Conservation (phyloP, 441 rosid species). For the Lagerstroemia fauriei region DNA sequence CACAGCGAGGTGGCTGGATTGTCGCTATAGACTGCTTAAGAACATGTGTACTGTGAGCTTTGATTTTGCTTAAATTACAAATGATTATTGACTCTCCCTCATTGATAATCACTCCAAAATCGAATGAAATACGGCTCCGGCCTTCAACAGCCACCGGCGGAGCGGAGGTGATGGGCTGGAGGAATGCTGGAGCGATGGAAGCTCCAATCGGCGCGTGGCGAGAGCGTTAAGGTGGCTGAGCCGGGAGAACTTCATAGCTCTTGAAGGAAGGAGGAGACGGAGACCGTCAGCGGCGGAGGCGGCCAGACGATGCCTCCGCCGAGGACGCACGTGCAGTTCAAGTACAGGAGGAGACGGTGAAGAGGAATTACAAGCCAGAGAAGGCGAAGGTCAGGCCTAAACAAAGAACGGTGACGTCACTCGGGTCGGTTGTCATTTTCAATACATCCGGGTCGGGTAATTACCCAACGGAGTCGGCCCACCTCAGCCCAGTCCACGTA, state of each 20-base stretch:
- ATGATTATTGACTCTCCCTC: too few relatives aligned
- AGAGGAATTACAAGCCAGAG: conserved; percentile 55
- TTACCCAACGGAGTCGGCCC: too few relatives aligned
- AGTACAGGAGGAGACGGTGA: conserved; percentile 70
- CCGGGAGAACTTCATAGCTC: conserved; percentile 52
- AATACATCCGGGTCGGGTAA: too few relatives aligned
- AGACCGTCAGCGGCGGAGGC: conserved; percentile 46
- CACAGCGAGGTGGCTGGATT: too few relatives aligned
- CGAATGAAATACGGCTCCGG: too few relatives aligned
- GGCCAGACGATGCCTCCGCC: conserved; percentile 39
- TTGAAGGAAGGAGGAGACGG: conserved; percentile 73
- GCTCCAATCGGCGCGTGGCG: conserved; percentile 70
- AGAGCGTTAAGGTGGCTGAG: conserved; percentile 63
- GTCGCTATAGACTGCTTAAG: too few relatives aligned
- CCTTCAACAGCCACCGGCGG: conserved; percentile 35
- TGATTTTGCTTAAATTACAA: too few relatives aligned
- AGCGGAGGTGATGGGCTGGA: conserved; percentile 64
- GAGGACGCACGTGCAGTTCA: conserved; percentile 62
- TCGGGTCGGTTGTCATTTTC: too few relatives aligned
- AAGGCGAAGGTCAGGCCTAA: conserved; percentile 38
- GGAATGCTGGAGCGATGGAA: conserved; percentile 64
- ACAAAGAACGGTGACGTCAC: too few relatives aligned
- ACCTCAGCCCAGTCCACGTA: too few relatives aligned
- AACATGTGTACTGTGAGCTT: too few relatives aligned
- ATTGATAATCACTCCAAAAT: too few relatives aligned